Conservation (phyloP, 164 flowering plant species). For the Nymphaea thermarum region DNA sequence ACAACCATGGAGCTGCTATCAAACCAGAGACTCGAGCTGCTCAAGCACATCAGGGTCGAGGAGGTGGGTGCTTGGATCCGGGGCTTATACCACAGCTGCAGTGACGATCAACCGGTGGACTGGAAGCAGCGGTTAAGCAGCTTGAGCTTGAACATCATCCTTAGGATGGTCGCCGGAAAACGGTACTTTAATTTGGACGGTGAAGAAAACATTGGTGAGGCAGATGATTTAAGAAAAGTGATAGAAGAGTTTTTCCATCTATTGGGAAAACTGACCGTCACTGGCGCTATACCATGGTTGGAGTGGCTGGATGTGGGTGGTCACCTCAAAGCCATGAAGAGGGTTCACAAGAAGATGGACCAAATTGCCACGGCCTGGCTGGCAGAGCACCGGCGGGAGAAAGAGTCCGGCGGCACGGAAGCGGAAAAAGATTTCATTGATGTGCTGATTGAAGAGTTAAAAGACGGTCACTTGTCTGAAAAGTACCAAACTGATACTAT, state of each 20-base stretch:
- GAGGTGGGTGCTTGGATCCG: constrained; percentile 9
- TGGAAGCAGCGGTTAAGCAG: constrained; percentile 18
- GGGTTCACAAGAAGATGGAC: constrained; percentile 11
- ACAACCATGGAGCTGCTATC: constrained; percentile 19
- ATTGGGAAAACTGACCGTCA: constrained; percentile 6
- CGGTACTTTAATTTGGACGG: constrained; percentile 7
- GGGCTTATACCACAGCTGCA: constrained; percentile 6
- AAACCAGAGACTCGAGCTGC: constrained; percentile 14
- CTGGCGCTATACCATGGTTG: constrained; percentile 19
- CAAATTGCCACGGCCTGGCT: constrained; percentile 10
- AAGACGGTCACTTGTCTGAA: not conserved
- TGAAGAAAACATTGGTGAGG: not conserved
- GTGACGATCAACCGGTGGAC: constrained; percentile 3
- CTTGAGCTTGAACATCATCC: constrained; percentile 13
- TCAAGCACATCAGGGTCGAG: constrained; percentile 8
- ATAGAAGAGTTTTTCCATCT: constrained; percentile 4
- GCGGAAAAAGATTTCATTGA: constrained; percentile 9
- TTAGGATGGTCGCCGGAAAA: constrained; percentile 21
- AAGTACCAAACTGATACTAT: not conserved
- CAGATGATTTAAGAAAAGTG: not conserved
- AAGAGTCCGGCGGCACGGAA: not conserved
- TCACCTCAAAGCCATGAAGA: constrained; percentile 20
- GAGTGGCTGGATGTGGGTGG: constrained; percentile 24
- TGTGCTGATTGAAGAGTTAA: not conserved
- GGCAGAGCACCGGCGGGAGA: constrained; percentile 17